These are phyloP conservation scores for Helianthus annuus DNA, from an alignment of 129 eudicot genomes.

Conservation along the genomic window HanXRQr2.0-SUNRISE NC_035438.2:880329-880828, in stretches of 20 bases:
- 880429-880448: no score
- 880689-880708: slow-evolving; percentile 41
- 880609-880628: slow-evolving; percentile 70
- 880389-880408: no score
- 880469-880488: no score
- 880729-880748: slow-evolving; percentile 70
- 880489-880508: no score
- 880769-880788: slow-evolving; percentile 52
- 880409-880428: no score
- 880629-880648: slow-evolving; percentile 30
- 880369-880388: no score
- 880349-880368: no score
- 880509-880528: slow-evolving; percentile 52
- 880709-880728: slow-evolving; percentile 85
- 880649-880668: slow-evolving; percentile 70
- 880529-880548: slow-evolving; percentile 96
- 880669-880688: slow-evolving; percentile 86
- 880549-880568: slow-evolving; percentile 37
- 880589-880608: slow-evolving; percentile 66
- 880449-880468: no score
- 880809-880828: slow-evolving; percentile 27
- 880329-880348: no score
- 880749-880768: slow-evolving; percentile 79
- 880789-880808: no score
- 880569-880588: slow-evolving; percentile 95